Percentiles rank a stretch among this genome's conserved stretches.
Conservation (phyloP, 768 basidiomycete genomes). For the Arthromyces matolae region DNA sequence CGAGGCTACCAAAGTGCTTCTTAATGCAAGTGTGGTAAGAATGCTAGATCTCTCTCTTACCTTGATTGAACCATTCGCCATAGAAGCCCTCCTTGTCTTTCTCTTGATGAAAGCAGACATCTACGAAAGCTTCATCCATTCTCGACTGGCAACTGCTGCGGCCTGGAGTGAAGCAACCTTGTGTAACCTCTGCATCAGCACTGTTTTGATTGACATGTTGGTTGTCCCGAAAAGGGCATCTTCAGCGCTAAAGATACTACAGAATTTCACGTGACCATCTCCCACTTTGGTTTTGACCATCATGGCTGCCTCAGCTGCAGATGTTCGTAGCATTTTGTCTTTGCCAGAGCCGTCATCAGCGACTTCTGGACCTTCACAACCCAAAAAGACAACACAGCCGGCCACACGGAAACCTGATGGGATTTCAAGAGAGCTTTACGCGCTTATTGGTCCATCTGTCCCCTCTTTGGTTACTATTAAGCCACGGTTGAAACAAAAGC, state of each 20-base stretch:
- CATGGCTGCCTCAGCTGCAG: slow-evolving; percentile 73
- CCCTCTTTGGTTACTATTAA: slow-evolving; percentile 81
- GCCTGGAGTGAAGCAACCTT: not conserved
- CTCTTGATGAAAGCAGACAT: slow-evolving; percentile 15
- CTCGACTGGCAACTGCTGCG: slow-evolving; percentile 3
- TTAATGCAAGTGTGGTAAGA: not conserved
- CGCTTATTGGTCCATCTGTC: slow-evolving; percentile 90
- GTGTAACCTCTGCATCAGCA: too few relatives aligned
- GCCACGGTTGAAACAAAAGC: slow-evolving; percentile 84
- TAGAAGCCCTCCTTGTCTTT: slow-evolving; percentile 40
- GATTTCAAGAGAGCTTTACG: slow-evolving; percentile 89
- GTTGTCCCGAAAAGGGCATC: too few relatives aligned
- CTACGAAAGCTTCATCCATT: slow-evolving; percentile 17
- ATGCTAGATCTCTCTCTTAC: slow-evolving; percentile 29
- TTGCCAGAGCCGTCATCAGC: slow-evolving; percentile 46
- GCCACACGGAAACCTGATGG: slow-evolving; percentile 75
- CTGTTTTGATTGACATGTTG: too few relatives aligned
- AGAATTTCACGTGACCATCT: slow-evolving; percentile 13
- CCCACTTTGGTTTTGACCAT: slow-evolving; percentile 9
- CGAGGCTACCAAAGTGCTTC: slow-evolving; percentile 38
- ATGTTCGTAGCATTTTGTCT: slow-evolving; percentile 81
- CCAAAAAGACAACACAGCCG: slow-evolving; percentile 39
- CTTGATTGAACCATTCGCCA: slow-evolving; percentile 48
- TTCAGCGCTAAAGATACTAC: not conserved
- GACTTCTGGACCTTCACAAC: slow-evolving; percentile 41